Conservation (phyloP, 805 yeast genomes). For the Cyberlindnera petersonii region DNA sequence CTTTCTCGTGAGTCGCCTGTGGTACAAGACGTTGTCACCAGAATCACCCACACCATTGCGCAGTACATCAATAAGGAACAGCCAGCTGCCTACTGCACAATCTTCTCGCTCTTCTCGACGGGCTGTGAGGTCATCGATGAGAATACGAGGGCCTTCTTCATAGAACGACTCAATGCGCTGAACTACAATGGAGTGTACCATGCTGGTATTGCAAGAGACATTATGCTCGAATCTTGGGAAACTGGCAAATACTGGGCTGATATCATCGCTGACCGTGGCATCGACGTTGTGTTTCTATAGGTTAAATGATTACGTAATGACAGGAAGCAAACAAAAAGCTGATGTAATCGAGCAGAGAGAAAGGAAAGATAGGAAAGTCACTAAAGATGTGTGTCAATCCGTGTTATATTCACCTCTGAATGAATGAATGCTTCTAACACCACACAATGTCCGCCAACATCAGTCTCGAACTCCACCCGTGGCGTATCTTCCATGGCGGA, state of each 20-base stretch:
- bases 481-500: slow-evolving; percentile 6
- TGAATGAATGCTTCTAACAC: too few relatives aligned
- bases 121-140: slow-evolving; percentile 48
- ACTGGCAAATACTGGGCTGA: slow-evolving; percentile 52
- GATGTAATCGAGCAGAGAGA: too few relatives aligned
- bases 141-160: slow-evolving; percentile 32
- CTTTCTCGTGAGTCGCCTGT: slow-evolving; percentile 44
- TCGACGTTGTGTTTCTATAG: slow-evolving; percentile 46
- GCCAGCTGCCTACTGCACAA: slow-evolving; percentile 50
- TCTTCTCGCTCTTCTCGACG: slow-evolving; percentile 48
- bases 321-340: too few relatives aligned
- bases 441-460: not conserved
- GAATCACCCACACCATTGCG: slow-evolving; percentile 33
- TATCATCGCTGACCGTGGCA: slow-evolving; percentile 39
- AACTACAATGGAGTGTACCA: slow-evolving; percentile 34
- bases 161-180: slow-evolving; percentile 35
- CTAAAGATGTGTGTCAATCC: too few relatives aligned
- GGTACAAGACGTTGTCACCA: slow-evolving; percentile 39
- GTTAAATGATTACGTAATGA: too few relatives aligned
- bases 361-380: not conserved
- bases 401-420: too few relatives aligned
- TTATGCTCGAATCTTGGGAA: slow-evolving; percentile 51
- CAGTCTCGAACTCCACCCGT: slow-evolving; percentile 2
- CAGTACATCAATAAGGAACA: slow-evolving; percentile 38
- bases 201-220: slow-evolving; percentile 23